These are phyloP conservation scores for Stephanodiscus triporus DNA, from an alignment of 108 stramenopile species.

Conservation along the genomic window DNA sequence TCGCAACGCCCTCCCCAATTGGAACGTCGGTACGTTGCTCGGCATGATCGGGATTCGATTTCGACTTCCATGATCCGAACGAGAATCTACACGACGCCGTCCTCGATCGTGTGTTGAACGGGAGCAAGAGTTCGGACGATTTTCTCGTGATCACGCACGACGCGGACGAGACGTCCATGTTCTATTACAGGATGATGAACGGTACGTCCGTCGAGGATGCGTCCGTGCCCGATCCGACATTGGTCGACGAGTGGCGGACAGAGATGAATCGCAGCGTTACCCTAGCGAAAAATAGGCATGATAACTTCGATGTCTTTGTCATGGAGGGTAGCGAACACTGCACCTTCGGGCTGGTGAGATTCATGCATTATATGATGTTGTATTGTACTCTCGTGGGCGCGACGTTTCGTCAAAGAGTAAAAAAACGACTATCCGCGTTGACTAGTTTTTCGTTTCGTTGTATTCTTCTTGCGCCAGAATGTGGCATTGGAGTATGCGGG, in stretches of 20 bases:
- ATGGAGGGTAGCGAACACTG: constrained; percentile 55
- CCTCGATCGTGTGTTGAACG: constrained; percentile 45
- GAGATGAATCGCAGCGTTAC: constrained; percentile 36
- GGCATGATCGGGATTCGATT: no score
- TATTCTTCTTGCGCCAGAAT: constrained; percentile 11
- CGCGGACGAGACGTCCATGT: constrained; percentile 41
- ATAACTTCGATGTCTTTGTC: constrained; percentile 49
- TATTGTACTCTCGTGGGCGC: no score
- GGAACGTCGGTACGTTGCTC: no score
- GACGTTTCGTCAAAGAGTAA: no score
- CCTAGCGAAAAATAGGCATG: constrained; percentile 31
- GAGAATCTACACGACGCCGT: no score
- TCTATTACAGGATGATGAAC: constrained; percentile 53
- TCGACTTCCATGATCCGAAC: no score
- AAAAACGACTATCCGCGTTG: neutral
- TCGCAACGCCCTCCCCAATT: no score
- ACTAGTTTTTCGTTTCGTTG: neutral
- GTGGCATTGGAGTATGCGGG: constrained; percentile 29
- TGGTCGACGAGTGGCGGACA: constrained; percentile 43
- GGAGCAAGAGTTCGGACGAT: constrained; percentile 38
- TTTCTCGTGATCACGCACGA: constrained; percentile 53
- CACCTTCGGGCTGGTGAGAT: constrained; percentile 49
- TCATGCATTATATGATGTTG: neutral
- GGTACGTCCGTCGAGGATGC: constrained; percentile 10
- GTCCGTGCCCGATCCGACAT: neutral